These are phyloP conservation scores for Lepiota brunneoincarnata DNA, from an alignment of 768 basidiomycete species.

Conservation along the genomic window DNA sequence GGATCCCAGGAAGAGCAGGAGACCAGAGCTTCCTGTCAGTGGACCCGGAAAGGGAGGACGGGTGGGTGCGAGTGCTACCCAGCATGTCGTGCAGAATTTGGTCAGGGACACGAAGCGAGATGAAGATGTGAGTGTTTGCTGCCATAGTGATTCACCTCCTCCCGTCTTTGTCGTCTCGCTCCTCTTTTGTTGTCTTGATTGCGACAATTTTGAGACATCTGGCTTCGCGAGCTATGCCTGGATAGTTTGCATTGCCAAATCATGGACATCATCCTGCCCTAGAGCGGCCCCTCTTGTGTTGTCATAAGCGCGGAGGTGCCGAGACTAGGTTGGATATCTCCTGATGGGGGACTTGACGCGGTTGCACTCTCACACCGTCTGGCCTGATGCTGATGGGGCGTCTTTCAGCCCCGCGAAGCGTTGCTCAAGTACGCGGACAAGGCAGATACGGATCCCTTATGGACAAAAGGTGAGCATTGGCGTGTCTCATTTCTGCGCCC, in stretches of 20 bases:
- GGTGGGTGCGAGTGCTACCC: conserved; percentile 95
- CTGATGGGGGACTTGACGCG: conserved; percentile 10
- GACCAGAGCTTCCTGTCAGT: conserved; percentile 89
- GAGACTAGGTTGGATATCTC: conserved; percentile 11
- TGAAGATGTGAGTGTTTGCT: conserved; percentile 80
- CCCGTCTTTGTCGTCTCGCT: neutral
- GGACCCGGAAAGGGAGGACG: conserved; percentile 94
- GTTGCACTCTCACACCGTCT: conserved; percentile 7
- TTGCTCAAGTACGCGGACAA: conserved; percentile 86
- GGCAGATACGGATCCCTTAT: conserved; percentile 77
- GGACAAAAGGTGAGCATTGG: conserved; percentile 85
- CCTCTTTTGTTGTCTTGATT: conserved; percentile 16
- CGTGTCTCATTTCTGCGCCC: conserved; percentile 16
- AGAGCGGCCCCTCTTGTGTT: neutral
- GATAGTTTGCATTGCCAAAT: neutral
- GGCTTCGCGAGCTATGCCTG: neutral
- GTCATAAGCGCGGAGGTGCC: neutral
- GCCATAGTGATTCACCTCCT: conserved; percentile 3
- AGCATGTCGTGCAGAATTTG: conserved; percentile 93
- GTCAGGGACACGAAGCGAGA: conserved; percentile 89
- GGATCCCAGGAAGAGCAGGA: conserved; percentile 88
- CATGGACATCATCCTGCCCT: too few species aligned
- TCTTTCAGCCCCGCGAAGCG: conserved; percentile 87
- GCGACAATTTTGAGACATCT: neutral
- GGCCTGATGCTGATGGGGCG: conserved; percentile 16